A percentile compares a stretch with the other conserved stretches of the same genome.
Conservation (phyloP, 2,329 filamentous ascomycete genomes). For the Arthrobotrys iridis region DNA sequence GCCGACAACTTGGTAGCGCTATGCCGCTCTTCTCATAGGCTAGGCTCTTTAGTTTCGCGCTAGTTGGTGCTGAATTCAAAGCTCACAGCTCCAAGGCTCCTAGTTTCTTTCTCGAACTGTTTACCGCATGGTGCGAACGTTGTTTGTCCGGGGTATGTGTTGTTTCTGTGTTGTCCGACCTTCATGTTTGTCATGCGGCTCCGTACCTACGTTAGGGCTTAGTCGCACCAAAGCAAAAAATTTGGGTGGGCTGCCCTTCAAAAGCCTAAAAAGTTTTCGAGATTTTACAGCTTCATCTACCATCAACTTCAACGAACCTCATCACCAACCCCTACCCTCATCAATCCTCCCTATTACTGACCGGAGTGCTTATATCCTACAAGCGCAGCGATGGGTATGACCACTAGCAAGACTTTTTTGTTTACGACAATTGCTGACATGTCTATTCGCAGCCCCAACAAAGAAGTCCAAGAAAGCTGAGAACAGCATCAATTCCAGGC, state of each 20-base stretch:
- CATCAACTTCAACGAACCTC: constrained; percentile 43
- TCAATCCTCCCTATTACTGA: constrained; percentile 41
- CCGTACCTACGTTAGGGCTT: constrained; percentile 46
- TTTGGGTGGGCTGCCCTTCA: constrained; percentile 20
- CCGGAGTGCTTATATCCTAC: constrained; percentile 56
- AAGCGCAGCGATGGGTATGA: constrained; percentile 58
- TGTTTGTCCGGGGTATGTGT: background rate
- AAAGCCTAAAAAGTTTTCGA: constrained; percentile 14
- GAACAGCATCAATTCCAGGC: constrained; percentile 78
- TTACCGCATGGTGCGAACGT: background rate
- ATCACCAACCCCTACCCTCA: constrained; percentile 24
- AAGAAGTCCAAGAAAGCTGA: constrained; percentile 90
- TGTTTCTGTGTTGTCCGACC: constrained; percentile 17
- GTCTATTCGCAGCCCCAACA: constrained; percentile 65
- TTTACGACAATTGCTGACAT: constrained; percentile 18
- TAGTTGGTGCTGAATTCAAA: too few species aligned
- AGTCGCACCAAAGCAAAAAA: constrained; percentile 26
- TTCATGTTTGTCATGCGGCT: constrained; percentile 21
- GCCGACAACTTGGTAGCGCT: background rate
- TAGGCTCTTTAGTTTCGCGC: background rate
- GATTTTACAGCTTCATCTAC: constrained; percentile 44
- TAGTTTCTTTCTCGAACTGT: too few species aligned
- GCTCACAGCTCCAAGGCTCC: too few species aligned
- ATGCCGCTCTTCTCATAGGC: background rate
- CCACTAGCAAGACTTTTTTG: background rate